Evolutionary conservation across 495 filamentous ascomycete genomes (phyloP).

Genomic region (Talaromyces thailandensis): DNA sequence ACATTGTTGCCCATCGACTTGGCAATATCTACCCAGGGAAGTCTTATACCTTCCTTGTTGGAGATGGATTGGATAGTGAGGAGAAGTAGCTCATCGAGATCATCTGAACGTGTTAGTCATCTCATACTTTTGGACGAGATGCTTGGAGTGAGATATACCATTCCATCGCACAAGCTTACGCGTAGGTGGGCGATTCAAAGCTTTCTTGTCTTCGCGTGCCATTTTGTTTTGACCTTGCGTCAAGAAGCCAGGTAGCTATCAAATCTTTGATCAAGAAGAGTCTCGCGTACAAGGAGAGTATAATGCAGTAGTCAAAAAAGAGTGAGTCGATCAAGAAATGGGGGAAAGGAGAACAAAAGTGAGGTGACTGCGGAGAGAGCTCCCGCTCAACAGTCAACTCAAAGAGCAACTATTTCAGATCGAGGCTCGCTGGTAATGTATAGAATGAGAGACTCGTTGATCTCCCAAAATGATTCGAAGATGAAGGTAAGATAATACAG

Average conservation of each 20-base stretch:
- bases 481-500: not conserved
- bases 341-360: not conserved
- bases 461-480: not conserved
- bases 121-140: not conserved
- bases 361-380: not conserved
- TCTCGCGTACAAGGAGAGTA: not conserved
- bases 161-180: conserved; percentile 37
- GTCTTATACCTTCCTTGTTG: conserved; percentile 21
- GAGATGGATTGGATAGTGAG: conserved; percentile 34
- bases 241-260: not conserved
- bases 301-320: not conserved
- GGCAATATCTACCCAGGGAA: conserved; percentile 33
- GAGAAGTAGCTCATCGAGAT: conserved; percentile 32
- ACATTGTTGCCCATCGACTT: conserved; percentile 24
- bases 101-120: conserved; percentile 17
- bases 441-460: not conserved
- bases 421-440: not conserved
- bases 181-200: conserved; percentile 17
- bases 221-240: not conserved
- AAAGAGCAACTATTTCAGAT: not conserved
- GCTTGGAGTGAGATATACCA: conserved; percentile 19
- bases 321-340: not conserved
- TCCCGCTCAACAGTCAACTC: not conserved
- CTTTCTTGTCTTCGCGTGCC: conserved; percentile 7
- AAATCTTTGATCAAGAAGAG: not conserved